A percentile compares a stretch with the other conserved stretches of the same genome.
Conservation (phyloP, 2,329 filamentous ascomycete species). For the Fusarium sp. region DNA sequence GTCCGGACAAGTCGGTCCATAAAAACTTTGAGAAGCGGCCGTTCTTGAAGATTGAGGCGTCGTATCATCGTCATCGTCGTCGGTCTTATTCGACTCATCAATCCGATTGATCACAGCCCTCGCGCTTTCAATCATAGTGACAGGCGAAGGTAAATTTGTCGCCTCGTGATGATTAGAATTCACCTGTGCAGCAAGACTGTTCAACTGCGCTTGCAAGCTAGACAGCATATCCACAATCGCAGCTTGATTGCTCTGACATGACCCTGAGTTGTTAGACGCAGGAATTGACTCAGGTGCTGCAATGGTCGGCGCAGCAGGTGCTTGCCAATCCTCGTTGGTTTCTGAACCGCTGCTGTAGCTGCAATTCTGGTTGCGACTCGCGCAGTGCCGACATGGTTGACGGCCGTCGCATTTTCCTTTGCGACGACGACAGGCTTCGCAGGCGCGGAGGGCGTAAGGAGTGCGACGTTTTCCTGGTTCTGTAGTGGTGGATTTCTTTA, state of each 20-base stretch:
- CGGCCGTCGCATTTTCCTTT: constrained; percentile 31
- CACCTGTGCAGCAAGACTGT: constrained; percentile 27
- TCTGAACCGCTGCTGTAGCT: constrained; percentile 14
- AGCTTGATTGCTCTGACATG: constrained; percentile 11
- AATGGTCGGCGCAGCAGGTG: background rate
- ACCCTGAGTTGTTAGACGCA: background rate
- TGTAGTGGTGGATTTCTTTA: constrained; percentile 10
- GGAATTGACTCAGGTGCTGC: background rate
- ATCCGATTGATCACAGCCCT: background rate
- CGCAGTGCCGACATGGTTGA: constrained; percentile 19
- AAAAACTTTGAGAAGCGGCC: constrained; percentile 34
- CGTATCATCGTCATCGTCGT: background rate
- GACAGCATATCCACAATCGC: constrained; percentile 30
- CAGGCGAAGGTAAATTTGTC: constrained; percentile 9
- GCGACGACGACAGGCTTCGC: constrained; percentile 24
- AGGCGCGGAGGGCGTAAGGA: constrained; percentile 24
- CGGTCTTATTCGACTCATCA: background rate
- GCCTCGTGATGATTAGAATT: background rate
- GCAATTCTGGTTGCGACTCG: constrained; percentile 10
- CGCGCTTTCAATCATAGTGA: background rate
- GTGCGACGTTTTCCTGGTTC: constrained; percentile 18
- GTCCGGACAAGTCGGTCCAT: constrained; percentile 47
- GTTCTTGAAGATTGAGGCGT: constrained; percentile 8
- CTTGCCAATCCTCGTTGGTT: constrained; percentile 8
- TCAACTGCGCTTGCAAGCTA: constrained; percentile 22